Base-by-base conservation (phyloP, 805 yeast species). In the Kodamaea kaohsiungensis region DNA sequence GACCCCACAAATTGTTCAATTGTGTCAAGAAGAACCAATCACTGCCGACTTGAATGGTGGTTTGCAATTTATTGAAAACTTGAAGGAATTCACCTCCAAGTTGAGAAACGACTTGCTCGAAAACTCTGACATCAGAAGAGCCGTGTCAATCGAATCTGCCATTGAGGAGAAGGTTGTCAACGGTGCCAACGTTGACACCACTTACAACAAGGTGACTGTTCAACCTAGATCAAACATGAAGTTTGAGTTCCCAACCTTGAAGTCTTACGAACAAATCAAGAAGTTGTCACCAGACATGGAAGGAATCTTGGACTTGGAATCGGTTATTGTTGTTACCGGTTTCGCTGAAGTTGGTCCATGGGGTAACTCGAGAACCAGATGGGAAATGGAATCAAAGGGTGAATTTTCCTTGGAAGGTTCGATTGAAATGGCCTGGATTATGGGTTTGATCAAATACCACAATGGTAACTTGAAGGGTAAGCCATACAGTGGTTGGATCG, bases 31-130 rank as follows among this genome's bases (percentile, higher is more conserved):
- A 66, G 84, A 87, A 60, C 98, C 99, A 53, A 93, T 95, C 52
- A 86, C 91, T 88, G 99, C 99, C 58, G 99, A 95, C 72, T 84
- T 95, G 79, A 95, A 95, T 72, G 99, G 99, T 82, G 99, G 99
- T 65, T 85, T 95, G 79, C 98, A 95, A 77, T 89, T 84, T 76
- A 80, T 95, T 64, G 91, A 89, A 51, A 89, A 92, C 79, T 84
- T 95, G 77, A 92, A 92, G 82, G 96, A 88, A 45, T 85, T 86
- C 73, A 89, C 96, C 65, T 78, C 84, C 63, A 79, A 84, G 60
- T 82, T 95, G 69, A 89, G 99, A 80, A 75, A 82, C 56, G 89
- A 86, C 54, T 79, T 89, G 59, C 68, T 83, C 56, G 93, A 88
- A 70, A 87, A 91, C 49, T 86, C 98, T 53, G 98, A 93, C 68